phyloP scores from a whole-genome alignment of 345 rosid genomes.

The Eucalyptus camaldulensis region DNA sequence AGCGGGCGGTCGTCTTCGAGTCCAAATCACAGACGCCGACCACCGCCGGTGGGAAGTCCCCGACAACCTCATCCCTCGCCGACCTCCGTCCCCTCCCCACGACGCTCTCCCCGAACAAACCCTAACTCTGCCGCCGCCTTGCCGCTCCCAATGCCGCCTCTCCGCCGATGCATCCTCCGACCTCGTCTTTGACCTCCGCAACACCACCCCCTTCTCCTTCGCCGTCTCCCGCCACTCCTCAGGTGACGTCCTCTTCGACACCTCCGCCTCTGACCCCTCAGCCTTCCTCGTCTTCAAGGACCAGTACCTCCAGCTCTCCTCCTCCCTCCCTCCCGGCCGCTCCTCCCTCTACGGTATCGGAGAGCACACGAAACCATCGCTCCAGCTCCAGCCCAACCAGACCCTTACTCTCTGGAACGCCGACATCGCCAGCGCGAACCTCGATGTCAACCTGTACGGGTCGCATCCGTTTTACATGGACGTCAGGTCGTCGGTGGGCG shows the following conservation, averaged over 20 bases:
- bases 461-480: constrained; percentile 75
- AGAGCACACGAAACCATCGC: constrained; percentile 52
- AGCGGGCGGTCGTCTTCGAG: constrained; percentile 35
- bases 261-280: constrained; percentile 4
- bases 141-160: background rate
- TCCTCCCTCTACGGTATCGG: constrained; percentile 64
- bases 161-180: constrained; percentile 20
- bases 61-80: constrained; percentile 30
- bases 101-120: background rate
- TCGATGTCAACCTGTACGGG: constrained; percentile 51
- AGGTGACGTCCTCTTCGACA: constrained; percentile 52
- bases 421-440: constrained; percentile 16
- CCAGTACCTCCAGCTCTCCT: constrained; percentile 57
- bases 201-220: constrained; percentile 55
- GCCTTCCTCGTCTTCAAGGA: constrained; percentile 54
- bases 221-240: constrained; percentile 41
- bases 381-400: constrained; percentile 20
- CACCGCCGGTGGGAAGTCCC: constrained; percentile 55
- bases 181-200: constrained; percentile 41
- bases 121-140: background rate
- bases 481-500: constrained; percentile 15
- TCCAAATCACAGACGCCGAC: constrained; percentile 32
- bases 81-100: background rate
- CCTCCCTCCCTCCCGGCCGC: constrained; percentile 32
- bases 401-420: constrained; percentile 54